Conservation (phyloP, 2,329 filamentous ascomycete genomes). For the Ploettnerulaceae sp. region DNA sequence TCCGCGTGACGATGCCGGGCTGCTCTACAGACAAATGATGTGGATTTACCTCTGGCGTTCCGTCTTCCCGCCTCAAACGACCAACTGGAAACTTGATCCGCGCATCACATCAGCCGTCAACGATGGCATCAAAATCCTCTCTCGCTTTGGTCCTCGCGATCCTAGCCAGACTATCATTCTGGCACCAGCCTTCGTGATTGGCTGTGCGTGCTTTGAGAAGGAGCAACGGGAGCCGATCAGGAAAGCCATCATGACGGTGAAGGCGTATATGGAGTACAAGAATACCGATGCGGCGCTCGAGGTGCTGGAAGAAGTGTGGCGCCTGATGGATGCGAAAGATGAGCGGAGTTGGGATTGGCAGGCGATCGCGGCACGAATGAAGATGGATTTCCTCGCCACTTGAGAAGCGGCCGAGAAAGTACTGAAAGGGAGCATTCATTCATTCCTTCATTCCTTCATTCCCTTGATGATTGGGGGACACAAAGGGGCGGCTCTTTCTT, state of each 20-base stretch:
- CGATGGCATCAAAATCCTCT: slow-evolving; percentile 50
- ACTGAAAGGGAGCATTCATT: no score
- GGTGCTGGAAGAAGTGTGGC: slow-evolving; percentile 55
- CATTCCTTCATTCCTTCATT: no score
- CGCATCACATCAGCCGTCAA: slow-evolving; percentile 51
- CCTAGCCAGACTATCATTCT: slow-evolving; percentile 55
- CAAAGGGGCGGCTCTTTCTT: no score
- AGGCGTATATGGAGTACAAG: slow-evolving; percentile 54
- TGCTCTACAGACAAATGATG: slow-evolving; percentile 62
- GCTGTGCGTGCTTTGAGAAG: slow-evolving; percentile 53
- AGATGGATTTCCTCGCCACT: slow-evolving; percentile 48
- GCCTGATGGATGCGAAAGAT: slow-evolving; percentile 52
- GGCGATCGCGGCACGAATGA: slow-evolving; percentile 47
- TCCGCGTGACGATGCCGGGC: slow-evolving; percentile 49
- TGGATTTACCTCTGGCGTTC: slow-evolving; percentile 61
- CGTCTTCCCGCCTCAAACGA: slow-evolving; percentile 49
- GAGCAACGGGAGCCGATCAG: slow-evolving; percentile 49
- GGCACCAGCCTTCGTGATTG: slow-evolving; percentile 56
- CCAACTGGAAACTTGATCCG: slow-evolving; percentile 37
- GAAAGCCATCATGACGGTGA: slow-evolving; percentile 45
- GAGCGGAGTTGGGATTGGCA: slow-evolving; percentile 63
- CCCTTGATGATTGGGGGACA: no score
- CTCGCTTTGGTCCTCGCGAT: slow-evolving; percentile 52
- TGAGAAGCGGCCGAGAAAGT: slow-evolving; percentile 22
- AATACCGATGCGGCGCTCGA: slow-evolving; percentile 51